phyloP scores from a whole-genome alignment of 1,139 yeast genomes.

The Kluyveromyces sp. region DNA sequence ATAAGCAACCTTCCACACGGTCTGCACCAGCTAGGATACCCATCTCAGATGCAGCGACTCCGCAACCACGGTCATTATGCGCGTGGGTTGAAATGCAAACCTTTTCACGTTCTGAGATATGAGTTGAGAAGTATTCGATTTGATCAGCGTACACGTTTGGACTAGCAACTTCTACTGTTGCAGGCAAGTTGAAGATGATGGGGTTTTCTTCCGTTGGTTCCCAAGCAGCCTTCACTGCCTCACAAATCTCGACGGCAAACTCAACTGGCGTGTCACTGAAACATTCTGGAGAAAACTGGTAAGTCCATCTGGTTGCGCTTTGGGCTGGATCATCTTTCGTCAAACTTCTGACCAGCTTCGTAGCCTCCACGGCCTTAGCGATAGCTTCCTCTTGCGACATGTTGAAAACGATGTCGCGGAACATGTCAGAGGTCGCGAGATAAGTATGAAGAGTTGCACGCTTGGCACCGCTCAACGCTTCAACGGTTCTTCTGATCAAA shows the following conservation, averaged over 20 bases:
- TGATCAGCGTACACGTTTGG: slow-evolving; percentile 97
- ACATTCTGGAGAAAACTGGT: slow-evolving; percentile 92
- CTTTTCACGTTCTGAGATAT: slow-evolving; percentile 76
- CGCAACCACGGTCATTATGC: slow-evolving; percentile 96
- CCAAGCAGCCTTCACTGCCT: slow-evolving; percentile 95
- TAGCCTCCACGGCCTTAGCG: slow-evolving; percentile 73
- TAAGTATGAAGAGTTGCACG: slow-evolving; percentile 86
- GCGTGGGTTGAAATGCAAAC: slow-evolving; percentile 88
- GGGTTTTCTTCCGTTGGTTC: slow-evolving; percentile 76
- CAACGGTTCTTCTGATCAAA: slow-evolving; percentile 81
- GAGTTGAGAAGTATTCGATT: slow-evolving; percentile 78
- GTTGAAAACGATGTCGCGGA: slow-evolving; percentile 86
- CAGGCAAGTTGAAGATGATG: slow-evolving; percentile 91
- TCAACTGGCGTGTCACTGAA: slow-evolving; percentile 86
- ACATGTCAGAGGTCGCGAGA: slow-evolving; percentile 85
- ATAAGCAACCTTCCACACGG: slow-evolving; percentile 94
- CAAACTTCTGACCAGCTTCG: slow-evolving; percentile 69
- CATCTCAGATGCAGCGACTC: slow-evolving; percentile 94
- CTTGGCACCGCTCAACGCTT: slow-evolving; percentile 82
- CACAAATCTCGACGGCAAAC: slow-evolving; percentile 78
- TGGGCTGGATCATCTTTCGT: slow-evolving; percentile 83
- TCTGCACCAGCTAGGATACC: slow-evolving; percentile 96
- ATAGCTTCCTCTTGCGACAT: slow-evolving; percentile 75
- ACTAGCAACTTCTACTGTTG: slow-evolving; percentile 93
- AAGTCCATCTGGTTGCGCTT: slow-evolving; percentile 74